These are phyloP conservation scores for Salinomyces thailandicus DNA, from an alignment of 2,329 filamentous ascomycete genomes.

Conservation along the genomic window DNA sequence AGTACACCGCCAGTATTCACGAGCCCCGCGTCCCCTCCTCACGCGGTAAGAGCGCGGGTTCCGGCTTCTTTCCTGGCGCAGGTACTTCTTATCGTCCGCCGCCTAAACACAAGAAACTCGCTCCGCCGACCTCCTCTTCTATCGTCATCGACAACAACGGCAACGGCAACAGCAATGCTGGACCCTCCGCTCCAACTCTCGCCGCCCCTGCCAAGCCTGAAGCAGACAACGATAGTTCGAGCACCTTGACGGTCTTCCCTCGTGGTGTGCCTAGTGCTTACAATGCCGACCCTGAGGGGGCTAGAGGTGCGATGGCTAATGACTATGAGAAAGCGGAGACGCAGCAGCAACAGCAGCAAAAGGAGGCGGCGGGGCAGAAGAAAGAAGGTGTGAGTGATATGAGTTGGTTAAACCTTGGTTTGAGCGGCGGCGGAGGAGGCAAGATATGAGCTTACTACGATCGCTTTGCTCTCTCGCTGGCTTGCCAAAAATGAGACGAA, in stretches of 20 bases:
- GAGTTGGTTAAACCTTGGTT: constrained; percentile 70
- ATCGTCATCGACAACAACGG: background rate
- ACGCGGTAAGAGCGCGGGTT: constrained; percentile 43
- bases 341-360: constrained; percentile 28
- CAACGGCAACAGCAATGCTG: constrained; percentile 11
- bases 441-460: too few relatives aligned
- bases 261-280: constrained; percentile 24
- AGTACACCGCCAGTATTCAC: constrained; percentile 33
- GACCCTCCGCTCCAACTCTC: constrained; percentile 8
- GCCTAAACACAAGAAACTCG: constrained; percentile 16
- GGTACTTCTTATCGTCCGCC: constrained; percentile 20
- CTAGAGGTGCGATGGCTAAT: constrained; percentile 20
- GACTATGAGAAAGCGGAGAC: constrained; percentile 10
- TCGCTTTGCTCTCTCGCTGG: too few relatives aligned
- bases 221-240: constrained; percentile 17
- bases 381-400: constrained; percentile 43
- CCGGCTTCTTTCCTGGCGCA: constrained; percentile 32
- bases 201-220: constrained; percentile 5
- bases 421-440: too few relatives aligned
- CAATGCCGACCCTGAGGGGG: constrained; percentile 18
- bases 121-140: background rate
- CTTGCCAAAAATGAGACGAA: too few relatives aligned
- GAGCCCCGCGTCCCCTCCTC: constrained; percentile 34
- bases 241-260: constrained; percentile 29
- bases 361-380: constrained; percentile 29